Conservation (phyloP, 2,329 filamentous ascomycete genomes). For the Neonectria ditissima region DNA sequence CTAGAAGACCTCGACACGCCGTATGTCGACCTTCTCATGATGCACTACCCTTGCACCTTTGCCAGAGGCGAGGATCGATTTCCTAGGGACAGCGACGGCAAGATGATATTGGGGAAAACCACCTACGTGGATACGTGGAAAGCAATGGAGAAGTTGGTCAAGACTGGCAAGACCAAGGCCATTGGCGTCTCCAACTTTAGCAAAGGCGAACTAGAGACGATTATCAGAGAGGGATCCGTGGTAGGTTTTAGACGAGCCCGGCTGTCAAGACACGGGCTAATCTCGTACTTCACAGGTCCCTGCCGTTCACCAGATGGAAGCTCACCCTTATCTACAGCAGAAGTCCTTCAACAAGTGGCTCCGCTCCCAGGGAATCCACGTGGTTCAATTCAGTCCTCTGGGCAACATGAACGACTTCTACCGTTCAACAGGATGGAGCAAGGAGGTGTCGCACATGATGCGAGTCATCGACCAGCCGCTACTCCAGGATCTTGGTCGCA, state of each 20-base stretch:
- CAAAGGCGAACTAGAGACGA: conserved; percentile 58
- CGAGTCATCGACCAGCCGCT: conserved; percentile 45
- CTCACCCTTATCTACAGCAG: conserved; percentile 67
- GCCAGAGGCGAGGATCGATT: conserved; percentile 30
- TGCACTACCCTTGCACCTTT: conserved; percentile 42
- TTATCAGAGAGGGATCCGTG: conserved; percentile 50
- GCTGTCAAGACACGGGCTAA: too few species aligned
- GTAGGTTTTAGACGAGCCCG: too few species aligned
- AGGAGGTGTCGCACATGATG: conserved; percentile 45
- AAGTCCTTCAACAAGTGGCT: conserved; percentile 37
- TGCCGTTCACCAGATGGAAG: conserved; percentile 53
- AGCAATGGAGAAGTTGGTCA: conserved; percentile 39
- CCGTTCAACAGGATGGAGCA: conserved; percentile 45
- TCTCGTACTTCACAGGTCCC: too few species aligned
- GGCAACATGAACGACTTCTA: conserved; percentile 52
- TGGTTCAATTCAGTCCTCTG: conserved; percentile 51
- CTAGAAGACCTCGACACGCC: conserved; percentile 46
- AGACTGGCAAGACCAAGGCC: conserved; percentile 29
- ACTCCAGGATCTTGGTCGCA: conserved; percentile 41
- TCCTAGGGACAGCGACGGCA: conserved; percentile 16
- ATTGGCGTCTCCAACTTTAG: conserved; percentile 69
- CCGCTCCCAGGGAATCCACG: conserved; percentile 44
- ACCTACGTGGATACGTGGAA: conserved; percentile 44
- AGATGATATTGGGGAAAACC: conserved; percentile 35
- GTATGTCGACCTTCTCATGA: conserved; percentile 46